Conservation (phyloP, 1,139 yeast species). For the Geotrichum cucujoidarum region DNA sequence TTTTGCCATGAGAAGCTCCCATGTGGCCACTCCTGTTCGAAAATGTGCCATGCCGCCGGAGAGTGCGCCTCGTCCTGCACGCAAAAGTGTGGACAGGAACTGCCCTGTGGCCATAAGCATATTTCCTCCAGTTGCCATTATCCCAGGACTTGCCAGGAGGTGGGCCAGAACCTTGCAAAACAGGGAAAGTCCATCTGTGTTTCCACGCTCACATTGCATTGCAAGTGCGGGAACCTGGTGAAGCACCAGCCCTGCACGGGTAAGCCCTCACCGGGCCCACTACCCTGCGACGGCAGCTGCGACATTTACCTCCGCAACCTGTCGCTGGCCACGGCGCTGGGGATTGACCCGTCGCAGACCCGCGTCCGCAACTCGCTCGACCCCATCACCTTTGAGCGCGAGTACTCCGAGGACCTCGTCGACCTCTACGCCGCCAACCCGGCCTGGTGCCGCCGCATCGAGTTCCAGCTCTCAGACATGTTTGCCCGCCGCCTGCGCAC, state of each 20-base stretch:
- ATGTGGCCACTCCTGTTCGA: conserved; percentile 70
- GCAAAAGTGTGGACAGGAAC: conserved; percentile 51
- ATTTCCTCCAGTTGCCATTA: conserved; percentile 56
- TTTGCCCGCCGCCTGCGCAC: conserved; percentile 43
- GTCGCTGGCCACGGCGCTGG: conserved; percentile 55
- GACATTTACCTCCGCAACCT: conserved; percentile 54
- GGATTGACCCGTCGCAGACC: conserved; percentile 16
- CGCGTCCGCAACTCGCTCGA: conserved; percentile 8
- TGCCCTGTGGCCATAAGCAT: conserved; percentile 68
- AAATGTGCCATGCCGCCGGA: conserved; percentile 46
- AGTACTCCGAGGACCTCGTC: conserved; percentile 30
- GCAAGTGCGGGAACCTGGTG: conserved; percentile 19
- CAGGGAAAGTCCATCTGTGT: conserved; percentile 34
- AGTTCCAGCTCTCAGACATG: conserved; percentile 43
- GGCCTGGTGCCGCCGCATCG: conserved; percentile 31
- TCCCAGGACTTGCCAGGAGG: conserved; percentile 43
- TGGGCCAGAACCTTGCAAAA: conserved; percentile 28
- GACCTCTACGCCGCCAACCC: conserved; percentile 33
- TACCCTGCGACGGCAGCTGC: conserved; percentile 60
- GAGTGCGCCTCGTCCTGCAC: conserved; percentile 39
- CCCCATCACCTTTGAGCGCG: conserved; percentile 1
- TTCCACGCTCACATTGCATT: conserved; percentile 9
- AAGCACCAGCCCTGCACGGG: conserved; percentile 14
- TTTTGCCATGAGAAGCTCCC: conserved; percentile 52
- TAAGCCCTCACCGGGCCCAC: conserved; percentile 1